A percentile compares a stretch with the other conserved stretches of the same genome.
Conservation (phyloP, 1,284 basidiomycete species). For the Fistulina hepatica region DNA sequence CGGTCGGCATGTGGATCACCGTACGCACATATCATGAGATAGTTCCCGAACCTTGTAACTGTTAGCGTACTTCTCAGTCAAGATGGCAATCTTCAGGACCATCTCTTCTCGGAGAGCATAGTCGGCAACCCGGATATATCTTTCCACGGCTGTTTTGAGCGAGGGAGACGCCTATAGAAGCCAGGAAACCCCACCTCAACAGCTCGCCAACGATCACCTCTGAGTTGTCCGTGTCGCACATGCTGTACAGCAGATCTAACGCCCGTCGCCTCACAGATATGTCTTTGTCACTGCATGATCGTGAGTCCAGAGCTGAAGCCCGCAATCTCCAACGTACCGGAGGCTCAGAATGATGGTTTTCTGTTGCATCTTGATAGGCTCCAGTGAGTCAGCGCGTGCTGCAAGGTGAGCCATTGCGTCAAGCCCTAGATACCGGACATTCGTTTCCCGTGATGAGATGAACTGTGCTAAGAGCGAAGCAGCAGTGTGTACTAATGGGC, state of each 20-base stretch:
- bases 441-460: constrained; percentile 96
- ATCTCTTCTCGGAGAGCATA: constrained; percentile 95
- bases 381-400: constrained; percentile 81
- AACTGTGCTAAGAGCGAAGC: constrained; percentile 88
- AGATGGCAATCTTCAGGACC: constrained; percentile 96
- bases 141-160: no score
- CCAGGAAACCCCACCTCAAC: no score
- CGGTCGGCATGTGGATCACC: no score
- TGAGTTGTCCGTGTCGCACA: constrained; percentile 96
- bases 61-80: constrained; percentile 95
- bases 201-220: constrained; percentile 93
- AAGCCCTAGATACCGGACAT: constrained; percentile 94
- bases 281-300: constrained; percentile 86
- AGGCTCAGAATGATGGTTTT: constrained; percentile 90
- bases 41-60: no score
- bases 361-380: constrained; percentile 92
- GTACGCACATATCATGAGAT: no score
- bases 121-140: constrained; percentile 90
- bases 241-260: constrained; percentile 93
- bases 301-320: no score
- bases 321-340: no score
- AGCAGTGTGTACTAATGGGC: constrained; percentile 82
- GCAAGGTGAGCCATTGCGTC: constrained; percentile 99
- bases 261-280: constrained; percentile 93
- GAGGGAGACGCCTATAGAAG: no score